A percentile compares a stretch with the other conserved stretches of the same genome.
phyloP scores from a whole-genome alignment of 1,139 yeast genomes.

The Debaryomyces coudertii region DNA sequence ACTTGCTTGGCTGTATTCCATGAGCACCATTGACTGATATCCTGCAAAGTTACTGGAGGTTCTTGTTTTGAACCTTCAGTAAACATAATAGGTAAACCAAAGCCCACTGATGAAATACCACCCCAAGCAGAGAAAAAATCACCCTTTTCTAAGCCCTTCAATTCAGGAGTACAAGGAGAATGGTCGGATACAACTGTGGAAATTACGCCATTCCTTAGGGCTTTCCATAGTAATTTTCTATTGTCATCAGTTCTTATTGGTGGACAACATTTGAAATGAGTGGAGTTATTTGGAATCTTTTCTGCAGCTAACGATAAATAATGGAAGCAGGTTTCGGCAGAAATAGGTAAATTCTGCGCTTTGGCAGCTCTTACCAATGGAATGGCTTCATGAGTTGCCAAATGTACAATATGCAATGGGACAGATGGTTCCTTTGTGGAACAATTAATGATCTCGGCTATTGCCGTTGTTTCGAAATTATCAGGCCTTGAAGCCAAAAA shows the following conservation, averaged over 20 bases:
- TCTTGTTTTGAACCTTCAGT: constrained; percentile 66
- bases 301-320: constrained; percentile 80
- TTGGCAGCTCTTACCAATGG: constrained; percentile 73
- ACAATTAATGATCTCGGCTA: constrained; percentile 66
- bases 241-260: constrained; percentile 82
- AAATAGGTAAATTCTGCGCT: constrained; percentile 55
- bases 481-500: constrained; percentile 89
- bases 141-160: constrained; percentile 79
- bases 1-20: constrained; percentile 84
- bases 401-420: constrained; percentile 84
- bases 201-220: constrained; percentile 63
- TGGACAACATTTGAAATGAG: constrained; percentile 92
- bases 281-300: constrained; percentile 69
- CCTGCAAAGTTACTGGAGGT: constrained; percentile 58
- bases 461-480: constrained; percentile 81
- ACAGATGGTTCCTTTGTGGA: constrained; percentile 63
- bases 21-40: constrained; percentile 78
- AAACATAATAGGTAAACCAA: constrained; percentile 79
- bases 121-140: constrained; percentile 96
- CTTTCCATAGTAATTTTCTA: constrained; percentile 75
- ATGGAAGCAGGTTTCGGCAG: constrained; percentile 95
- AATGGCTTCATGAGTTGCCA: constrained; percentile 81
- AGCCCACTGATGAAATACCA: constrained; percentile 92
- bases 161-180: constrained; percentile 92
- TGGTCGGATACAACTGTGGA: constrained; percentile 94